Evolutionary conservation across 139 green algal genomes (phyloP), one percentile per base, ranked within the genome.

Genomic region (Nannochloris sp.): DNA sequence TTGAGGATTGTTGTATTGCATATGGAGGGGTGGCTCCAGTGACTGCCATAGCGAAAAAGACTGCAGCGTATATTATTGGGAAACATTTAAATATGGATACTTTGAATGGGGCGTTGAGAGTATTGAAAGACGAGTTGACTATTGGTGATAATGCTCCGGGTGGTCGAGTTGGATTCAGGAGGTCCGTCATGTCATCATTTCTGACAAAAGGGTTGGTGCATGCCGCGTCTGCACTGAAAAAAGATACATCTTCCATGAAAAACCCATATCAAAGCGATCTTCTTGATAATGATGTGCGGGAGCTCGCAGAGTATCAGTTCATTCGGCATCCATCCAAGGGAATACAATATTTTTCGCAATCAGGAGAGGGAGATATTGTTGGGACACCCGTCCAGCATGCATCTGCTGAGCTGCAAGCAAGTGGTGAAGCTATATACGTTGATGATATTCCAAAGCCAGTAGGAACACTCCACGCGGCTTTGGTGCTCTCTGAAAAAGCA

Each of bases 361-460:
- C 62, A 18, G 50, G 37, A 1, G 63, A 72, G 14, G 59, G 73
- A 15, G 76, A 79, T 9, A 70, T 88, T 54, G 86, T 95, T 24
- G 91, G 91, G 3, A 69, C 88, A 74, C 78, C 91, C 18, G 48
- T 81, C 44, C 77, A 80, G 8, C 91, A 97, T 76, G 76, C 84
- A 71, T 81, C 90, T n/a, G 91, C 91, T 5, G 85, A 95, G 58
- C 49, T 93, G 64, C 91, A 97, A 84, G 87, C 93, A 18, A 86
- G 64, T 25, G 92, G 92, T 1, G 84, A 96, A 74, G 92, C 92
- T 8, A 25, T 78, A 44, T 98, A 98, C 75, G 78, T 74, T 5
- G 92, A 98, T 57, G 92, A 98, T 68, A 79, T 95, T 9, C 71
- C 76, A 43, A 72, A 88, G n/a, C 78, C 79, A 0, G 7, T 70